These are phyloP conservation scores for Oxytropis ochrocephala DNA, from an alignment of 306 rosid genomes.

Conservation along the genomic window DNA sequence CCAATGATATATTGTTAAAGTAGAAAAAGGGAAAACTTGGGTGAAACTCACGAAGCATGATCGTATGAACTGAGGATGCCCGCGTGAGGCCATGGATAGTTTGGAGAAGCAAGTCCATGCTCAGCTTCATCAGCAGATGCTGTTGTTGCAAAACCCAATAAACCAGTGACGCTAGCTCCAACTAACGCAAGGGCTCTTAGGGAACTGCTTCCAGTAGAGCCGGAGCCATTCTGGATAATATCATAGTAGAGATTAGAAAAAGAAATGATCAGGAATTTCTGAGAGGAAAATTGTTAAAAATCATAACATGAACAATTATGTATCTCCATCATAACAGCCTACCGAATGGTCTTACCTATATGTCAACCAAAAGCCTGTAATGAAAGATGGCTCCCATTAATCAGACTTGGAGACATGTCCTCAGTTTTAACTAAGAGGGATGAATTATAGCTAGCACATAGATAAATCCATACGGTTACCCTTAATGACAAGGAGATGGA, in stretches of 20 bases:
- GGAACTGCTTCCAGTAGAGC: slow-evolving; percentile 54
- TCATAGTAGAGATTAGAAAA: slow-evolving; percentile 10
- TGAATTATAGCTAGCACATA: not conserved
- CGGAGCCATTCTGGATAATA: slow-evolving; percentile 43
- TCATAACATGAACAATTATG: not conserved
- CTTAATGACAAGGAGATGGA: not conserved
- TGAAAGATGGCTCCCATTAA: slow-evolving; percentile 11
- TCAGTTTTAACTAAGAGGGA: not conserved
- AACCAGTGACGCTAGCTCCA: slow-evolving; percentile 84
- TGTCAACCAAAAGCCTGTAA: not conserved
- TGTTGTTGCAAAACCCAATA: slow-evolving; percentile 66
- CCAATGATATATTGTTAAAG: not conserved
- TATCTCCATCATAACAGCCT: not conserved
- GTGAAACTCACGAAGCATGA: slow-evolving; percentile 79
- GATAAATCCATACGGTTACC: not conserved
- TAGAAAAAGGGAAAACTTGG: not conserved
- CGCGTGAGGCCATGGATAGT: slow-evolving; percentile 98
- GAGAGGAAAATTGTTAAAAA: not conserved
- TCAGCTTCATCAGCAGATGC: slow-evolving; percentile 98
- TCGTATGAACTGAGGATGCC: slow-evolving; percentile 98
- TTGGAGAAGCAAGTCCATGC: slow-evolving; percentile 83
- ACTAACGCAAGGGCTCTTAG: slow-evolving; percentile 78
- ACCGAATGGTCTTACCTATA: not conserved
- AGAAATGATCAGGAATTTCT: not conserved
- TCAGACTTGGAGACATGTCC: not conserved